Percentiles rank a stretch among this genome's conserved stretches.
Evolutionary conservation across 2,329 filamentous ascomycete species (phyloP).

Genomic region (Aspergillus fischeri): DNA sequence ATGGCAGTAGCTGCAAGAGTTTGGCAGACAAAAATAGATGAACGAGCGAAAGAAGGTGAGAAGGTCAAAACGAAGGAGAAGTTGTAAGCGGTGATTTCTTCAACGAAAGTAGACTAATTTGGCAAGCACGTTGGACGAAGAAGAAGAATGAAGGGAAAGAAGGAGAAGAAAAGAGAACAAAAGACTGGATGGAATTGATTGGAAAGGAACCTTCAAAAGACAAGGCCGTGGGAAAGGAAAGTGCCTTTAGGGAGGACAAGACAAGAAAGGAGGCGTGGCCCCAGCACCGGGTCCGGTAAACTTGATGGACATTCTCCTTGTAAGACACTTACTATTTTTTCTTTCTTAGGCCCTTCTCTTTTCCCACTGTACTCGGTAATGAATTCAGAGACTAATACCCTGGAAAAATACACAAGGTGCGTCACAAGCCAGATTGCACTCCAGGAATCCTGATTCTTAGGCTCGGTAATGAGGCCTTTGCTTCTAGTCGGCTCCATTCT

Average conservation of each 20-base stretch:
- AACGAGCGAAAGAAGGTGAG: conserved; percentile 34
- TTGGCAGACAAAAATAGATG: conserved; percentile 15
- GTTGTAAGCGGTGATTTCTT: conserved; percentile 19
- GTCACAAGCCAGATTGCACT: not conserved
- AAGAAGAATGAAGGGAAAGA: conserved; percentile 23
- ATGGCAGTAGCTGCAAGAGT: conserved; percentile 9
- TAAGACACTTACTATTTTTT: conserved; percentile 9
- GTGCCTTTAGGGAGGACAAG: conserved; percentile 22
- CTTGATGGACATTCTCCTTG: conserved; percentile 15
- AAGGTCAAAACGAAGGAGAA: conserved; percentile 29
- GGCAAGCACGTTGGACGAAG: conserved; percentile 27
- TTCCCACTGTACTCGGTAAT: not conserved
- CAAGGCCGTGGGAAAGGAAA: conserved; percentile 17
- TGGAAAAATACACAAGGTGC: not conserved
- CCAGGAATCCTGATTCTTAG: conserved; percentile 6
- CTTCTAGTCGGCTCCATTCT: conserved; percentile 10
- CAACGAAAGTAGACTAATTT: conserved; percentile 23
- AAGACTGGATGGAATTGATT: conserved; percentile 11
- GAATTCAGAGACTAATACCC: not conserved
- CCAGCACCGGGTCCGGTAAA: conserved; percentile 23
- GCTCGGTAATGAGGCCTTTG: conserved; percentile 10
- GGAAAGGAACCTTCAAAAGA: not conserved
- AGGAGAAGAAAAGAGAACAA: conserved; percentile 36
- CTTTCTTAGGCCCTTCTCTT: no score
- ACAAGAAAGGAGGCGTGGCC: conserved; percentile 29